Evolutionary conservation across 208 protist species (phyloP).

Genomic region (Leishmania braziliensis): DNA sequence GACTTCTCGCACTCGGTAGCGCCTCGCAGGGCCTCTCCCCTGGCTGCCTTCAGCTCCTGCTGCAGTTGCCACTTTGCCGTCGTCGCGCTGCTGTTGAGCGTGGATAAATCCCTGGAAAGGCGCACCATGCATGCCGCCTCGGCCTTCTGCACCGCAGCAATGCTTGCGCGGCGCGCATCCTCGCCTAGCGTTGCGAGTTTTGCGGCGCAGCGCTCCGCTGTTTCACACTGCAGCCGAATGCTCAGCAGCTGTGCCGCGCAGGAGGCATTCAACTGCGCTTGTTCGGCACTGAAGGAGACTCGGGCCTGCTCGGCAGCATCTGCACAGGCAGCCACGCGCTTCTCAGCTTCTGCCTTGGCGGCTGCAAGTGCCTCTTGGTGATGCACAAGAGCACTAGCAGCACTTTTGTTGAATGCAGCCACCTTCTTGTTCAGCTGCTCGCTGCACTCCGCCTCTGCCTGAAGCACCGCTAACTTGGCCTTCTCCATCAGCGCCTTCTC

Average conservation of each 20-base stretch:
- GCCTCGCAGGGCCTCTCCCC: not conserved
- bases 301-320: not conserved
- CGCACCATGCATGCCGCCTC: conserved; percentile 5
- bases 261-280: conserved; percentile 1
- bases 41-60: not conserved
- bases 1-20: conserved; percentile 4
- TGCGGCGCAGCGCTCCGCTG: conserved; percentile 7
- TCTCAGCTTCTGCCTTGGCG: not conserved
- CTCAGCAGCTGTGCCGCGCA: conserved; percentile 2
- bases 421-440: not conserved
- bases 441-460: conserved; percentile 10
- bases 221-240: conserved; percentile 4
- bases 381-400: not conserved
- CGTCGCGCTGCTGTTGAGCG: conserved; percentile 10
- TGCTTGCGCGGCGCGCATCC: conserved; percentile 12
- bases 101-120: conserved; percentile 2
- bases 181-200: not conserved
- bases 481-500: conserved; percentile 1
- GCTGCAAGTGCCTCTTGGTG: conserved; percentile 3
- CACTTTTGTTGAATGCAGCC: not conserved
- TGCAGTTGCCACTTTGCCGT: conserved; percentile 9
- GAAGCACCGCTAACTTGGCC: not conserved
- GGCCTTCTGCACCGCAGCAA: conserved; percentile 11
- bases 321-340: conserved; percentile 11
- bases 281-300: not conserved